Evolutionary conservation across 2,329 filamentous ascomycete genomes (phyloP).

Genomic region (Colletotrichum sp.): DNA sequence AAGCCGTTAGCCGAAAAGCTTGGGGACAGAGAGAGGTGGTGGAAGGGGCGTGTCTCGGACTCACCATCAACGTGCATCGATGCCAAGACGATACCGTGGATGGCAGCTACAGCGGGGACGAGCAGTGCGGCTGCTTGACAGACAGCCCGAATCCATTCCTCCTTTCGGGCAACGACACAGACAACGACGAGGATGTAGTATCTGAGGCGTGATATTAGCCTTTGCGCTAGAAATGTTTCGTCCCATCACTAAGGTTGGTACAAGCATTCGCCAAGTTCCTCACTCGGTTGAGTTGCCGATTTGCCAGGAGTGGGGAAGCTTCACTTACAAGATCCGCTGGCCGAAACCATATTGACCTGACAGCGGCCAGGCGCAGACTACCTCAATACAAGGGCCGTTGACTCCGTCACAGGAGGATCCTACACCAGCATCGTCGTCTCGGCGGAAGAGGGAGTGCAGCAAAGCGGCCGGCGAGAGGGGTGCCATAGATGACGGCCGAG

Average conservation of each 20-base stretch:
- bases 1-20: not conserved
- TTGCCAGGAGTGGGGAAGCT: not conserved
- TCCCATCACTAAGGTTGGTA: not conserved
- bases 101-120: slow-evolving; percentile 66
- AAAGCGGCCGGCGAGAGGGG: not conserved
- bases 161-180: slow-evolving; percentile 66
- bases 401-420: slow-evolving; percentile 1
- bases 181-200: slow-evolving; percentile 69
- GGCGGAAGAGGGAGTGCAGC: not conserved
- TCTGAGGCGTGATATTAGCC: slow-evolving; percentile 33
- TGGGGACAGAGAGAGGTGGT: too few species aligned
- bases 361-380: slow-evolving; percentile 61
- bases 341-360: slow-evolving; percentile 62
- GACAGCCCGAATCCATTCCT: slow-evolving; percentile 65
- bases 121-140: slow-evolving; percentile 67
- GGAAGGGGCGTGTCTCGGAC: slow-evolving; percentile 23
- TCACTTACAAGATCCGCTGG: slow-evolving; percentile 52
- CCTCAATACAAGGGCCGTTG: slow-evolving; percentile 34
- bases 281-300: not conserved
- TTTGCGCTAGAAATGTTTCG: not conserved
- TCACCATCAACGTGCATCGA: slow-evolving; percentile 62
- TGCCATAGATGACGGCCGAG: not conserved
- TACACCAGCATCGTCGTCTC: not conserved
- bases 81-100: slow-evolving; percentile 67
- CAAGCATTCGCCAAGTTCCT: not conserved